A percentile compares a stretch with the other conserved stretches of the same genome.
phyloP scores from a whole-genome alignment of 2,329 filamentous ascomycete species.

The Fusarium succisae region DNA sequence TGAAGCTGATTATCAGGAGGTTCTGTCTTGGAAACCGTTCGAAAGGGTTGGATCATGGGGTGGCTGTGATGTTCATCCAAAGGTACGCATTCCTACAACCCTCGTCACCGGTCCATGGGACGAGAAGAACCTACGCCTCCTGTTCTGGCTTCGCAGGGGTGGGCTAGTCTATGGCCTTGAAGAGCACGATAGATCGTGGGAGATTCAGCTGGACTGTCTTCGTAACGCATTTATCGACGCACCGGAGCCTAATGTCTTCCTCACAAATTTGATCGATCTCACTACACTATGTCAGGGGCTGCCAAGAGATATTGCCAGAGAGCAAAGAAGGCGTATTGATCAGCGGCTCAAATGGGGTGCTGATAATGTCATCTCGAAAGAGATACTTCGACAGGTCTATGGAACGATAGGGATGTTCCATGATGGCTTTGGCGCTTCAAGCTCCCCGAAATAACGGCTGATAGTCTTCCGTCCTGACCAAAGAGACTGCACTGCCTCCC shows the following conservation, averaged over 20 bases:
- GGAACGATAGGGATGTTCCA: conserved; percentile 32
- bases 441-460: background rate
- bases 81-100: conserved; percentile 50
- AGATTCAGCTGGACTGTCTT: conserved; percentile 51
- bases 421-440: conserved; percentile 9
- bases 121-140: conserved; percentile 50
- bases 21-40: conserved; percentile 38
- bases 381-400: conserved; percentile 40
- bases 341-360: conserved; percentile 45
- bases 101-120: conserved; percentile 56
- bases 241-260: conserved; percentile 42
- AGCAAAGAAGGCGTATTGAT: conserved; percentile 40
- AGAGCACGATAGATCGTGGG: conserved; percentile 51
- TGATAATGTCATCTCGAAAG: conserved; percentile 37
- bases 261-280: conserved; percentile 46
- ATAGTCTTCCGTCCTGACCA: background rate
- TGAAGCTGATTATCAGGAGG: conserved; percentile 49
- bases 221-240: conserved; percentile 48
- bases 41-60: conserved; percentile 34
- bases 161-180: conserved; percentile 46
- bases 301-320: conserved; percentile 44
- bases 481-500: background rate
- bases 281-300: conserved; percentile 42
- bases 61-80: conserved; percentile 51
- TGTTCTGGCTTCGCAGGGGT: conserved; percentile 58